Evolutionary conservation across 2,329 filamentous ascomycete genomes (phyloP).

Genomic region (Alternaria viburni): DNA sequence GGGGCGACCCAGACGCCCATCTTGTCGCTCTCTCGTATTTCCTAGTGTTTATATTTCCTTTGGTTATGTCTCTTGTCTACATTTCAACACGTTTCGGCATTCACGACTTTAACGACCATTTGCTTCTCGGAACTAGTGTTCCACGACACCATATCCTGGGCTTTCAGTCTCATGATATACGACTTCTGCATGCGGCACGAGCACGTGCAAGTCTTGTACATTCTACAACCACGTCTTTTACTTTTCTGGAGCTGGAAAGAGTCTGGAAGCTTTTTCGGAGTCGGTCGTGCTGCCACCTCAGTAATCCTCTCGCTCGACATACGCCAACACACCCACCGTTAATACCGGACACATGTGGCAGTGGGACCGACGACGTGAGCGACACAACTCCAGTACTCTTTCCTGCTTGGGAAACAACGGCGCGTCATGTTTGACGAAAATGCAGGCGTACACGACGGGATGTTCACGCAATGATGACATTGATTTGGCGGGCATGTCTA

Average conservation of each 20-base stretch:
- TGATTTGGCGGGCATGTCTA: constrained; percentile 27
- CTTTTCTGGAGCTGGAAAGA: constrained; percentile 29
- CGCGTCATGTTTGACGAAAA: constrained; percentile 35
- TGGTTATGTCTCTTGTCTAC: constrained; percentile 40
- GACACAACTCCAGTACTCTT: constrained; percentile 10
- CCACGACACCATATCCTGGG: constrained; percentile 36
- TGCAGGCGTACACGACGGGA: constrained; percentile 36
- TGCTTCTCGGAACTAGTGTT: constrained; percentile 30
- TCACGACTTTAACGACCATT: constrained; percentile 47
- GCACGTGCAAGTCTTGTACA: constrained; percentile 47
- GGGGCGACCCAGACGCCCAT: constrained; percentile 5
- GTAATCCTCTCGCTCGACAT: constrained; percentile 15
- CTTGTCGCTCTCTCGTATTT: constrained; percentile 28
- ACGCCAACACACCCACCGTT: constrained; percentile 10
- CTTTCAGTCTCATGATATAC: constrained; percentile 43
- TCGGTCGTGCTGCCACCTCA: constrained; percentile 27
- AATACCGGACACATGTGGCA: constrained; percentile 24
- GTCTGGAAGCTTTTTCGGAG: constrained; percentile 17
- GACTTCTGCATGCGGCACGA: constrained; percentile 46
- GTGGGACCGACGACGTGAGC: constrained; percentile 23
- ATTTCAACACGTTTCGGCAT: constrained; percentile 39
- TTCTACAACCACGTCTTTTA: constrained; percentile 38
- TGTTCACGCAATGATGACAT: constrained; percentile 34
- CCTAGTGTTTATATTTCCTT: constrained; percentile 42
- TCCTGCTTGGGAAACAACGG: constrained; percentile 14